phyloP scores from a whole-genome alignment of 164 flowering plant genomes.

The Aristolochia fimbriata region DNA sequence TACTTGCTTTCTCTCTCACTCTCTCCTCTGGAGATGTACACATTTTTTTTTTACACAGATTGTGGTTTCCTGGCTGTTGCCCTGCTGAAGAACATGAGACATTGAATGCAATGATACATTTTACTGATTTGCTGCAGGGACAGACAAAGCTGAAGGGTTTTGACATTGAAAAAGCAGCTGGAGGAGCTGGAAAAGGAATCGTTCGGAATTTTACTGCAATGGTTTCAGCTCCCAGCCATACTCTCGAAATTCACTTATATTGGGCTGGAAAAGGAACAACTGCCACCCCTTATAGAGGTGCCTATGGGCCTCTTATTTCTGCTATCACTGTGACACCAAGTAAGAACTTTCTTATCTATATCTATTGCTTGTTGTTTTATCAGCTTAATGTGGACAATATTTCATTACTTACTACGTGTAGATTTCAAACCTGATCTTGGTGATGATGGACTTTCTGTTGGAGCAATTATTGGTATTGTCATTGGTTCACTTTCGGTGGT shows the following conservation, averaged over 20 bases:
- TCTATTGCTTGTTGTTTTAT: neutral
- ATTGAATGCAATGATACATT: neutral
- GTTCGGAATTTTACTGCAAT: slow-evolving; percentile 17
- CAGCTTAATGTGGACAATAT: neutral
- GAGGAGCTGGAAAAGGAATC: slow-evolving; percentile 38
- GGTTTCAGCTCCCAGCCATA: slow-evolving; percentile 41
- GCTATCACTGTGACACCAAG: slow-evolving; percentile 76
- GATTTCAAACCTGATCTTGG: slow-evolving; percentile 38
- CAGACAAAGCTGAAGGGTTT: slow-evolving; percentile 31
- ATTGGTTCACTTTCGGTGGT: slow-evolving; percentile 27
- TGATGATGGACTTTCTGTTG: slow-evolving; percentile 36
- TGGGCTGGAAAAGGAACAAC: slow-evolving; percentile 86
- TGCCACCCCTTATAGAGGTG: slow-evolving; percentile 53
- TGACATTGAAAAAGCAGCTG: slow-evolving; percentile 47
- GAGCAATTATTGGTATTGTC: slow-evolving; percentile 65
- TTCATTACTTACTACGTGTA: slow-evolving; percentile 15
- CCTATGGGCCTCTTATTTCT: slow-evolving; percentile 82
- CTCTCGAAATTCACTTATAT: slow-evolving; percentile 65
- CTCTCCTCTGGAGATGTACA: too few species aligned
- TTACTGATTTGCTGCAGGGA: slow-evolving; percentile 23
- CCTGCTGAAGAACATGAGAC: neutral
- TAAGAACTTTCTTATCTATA: slow-evolving; percentile 19
- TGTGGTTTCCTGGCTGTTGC: neutral
- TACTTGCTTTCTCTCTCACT: too few species aligned
- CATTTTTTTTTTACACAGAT: too few species aligned